phyloP scores from a whole-genome alignment of 2,329 filamentous ascomycete genomes.

The Ceratocystis colombiana region DNA sequence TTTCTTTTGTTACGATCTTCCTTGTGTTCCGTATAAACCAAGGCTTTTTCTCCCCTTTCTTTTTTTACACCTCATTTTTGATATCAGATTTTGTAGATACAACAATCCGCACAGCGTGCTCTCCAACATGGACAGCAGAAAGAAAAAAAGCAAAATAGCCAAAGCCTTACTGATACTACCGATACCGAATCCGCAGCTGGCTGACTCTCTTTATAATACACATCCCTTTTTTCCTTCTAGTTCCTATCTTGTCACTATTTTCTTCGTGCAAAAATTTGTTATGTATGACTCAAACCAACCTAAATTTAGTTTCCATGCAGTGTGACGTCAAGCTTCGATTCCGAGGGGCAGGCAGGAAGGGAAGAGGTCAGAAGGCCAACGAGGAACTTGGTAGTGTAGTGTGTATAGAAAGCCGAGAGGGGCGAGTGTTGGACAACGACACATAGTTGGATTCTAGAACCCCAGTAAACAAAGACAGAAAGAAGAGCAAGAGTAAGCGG shows the following conservation, averaged over 20 bases:
- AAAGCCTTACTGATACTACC: too few species aligned
- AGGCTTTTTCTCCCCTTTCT: background rate
- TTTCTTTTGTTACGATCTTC: background rate
- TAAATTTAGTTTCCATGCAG: conserved; percentile 13
- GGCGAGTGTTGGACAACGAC: too few species aligned
- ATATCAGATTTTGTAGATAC: too few species aligned
- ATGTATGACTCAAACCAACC: conserved; percentile 12
- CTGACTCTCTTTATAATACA: background rate
- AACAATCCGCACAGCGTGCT: too few species aligned
- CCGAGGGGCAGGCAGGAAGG: background rate
- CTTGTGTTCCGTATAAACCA: background rate
- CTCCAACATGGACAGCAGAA: too few species aligned
- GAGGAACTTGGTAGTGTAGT: too few species aligned
- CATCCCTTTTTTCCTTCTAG: background rate
- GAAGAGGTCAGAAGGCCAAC: background rate
- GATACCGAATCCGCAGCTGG: too few species aligned
- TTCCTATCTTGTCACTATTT: background rate
- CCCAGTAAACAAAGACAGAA: background rate
- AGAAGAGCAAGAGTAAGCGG: background rate
- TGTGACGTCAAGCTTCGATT: conserved; percentile 7
- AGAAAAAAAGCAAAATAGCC: too few species aligned
- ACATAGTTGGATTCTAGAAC: background rate
- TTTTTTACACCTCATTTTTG: background rate
- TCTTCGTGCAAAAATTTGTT: background rate
- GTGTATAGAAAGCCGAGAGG: too few species aligned